Evolutionary conservation across 139 green algal genomes (phyloP), one percentile per base, ranked within the genome.

Genomic region (Ettlia oleoabundans): DNA sequence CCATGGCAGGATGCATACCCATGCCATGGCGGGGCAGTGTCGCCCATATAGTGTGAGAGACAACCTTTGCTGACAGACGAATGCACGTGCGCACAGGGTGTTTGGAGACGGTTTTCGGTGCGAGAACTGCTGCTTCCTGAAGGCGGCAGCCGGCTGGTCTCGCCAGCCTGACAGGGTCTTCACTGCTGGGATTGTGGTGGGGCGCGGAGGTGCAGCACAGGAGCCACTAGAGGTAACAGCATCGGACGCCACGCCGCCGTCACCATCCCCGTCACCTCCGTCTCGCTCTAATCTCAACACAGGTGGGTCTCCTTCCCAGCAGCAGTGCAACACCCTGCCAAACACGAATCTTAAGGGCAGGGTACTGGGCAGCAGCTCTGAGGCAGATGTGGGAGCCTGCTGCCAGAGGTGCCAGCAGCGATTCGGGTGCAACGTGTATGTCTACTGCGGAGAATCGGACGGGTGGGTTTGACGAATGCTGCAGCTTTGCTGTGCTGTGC

Each of bases 101-200:
- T n/a, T 78, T 43, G 71, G 71, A 6, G 28, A 78, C 51, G 71
- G 47, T 0, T 24, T 24, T 22, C 40, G 32, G 47, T 78, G 71
- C 71, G 47, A 43, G 2, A 37, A 33, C 32, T 78, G 71, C 71
- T 78, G 71, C 71, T 78, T 78, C 71, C 71, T 78, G 21, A 78
- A 78, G 32, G 71, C 18, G 2, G 0, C 47, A 5, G 13, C 43
- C 21, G 71, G 71, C 71, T 78, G 71, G 71, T 51, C 28, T 47
- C 71, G 71, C 32, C 30, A 26, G 71, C 4, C 47, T 8, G 13
- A 21, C 5, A 43, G 32, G n/a, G n/a, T n/a, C 71, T 47, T 78
- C 28, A 78, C 71, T 26, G 71, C 71, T 3, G 71, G 71, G 47
- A 78, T 26, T 19, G 71, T 78, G 4, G 19, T 33, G 1, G 47